Conservation (phyloP, 257 asterid species). For the Lycium ferocissimum region DNA sequence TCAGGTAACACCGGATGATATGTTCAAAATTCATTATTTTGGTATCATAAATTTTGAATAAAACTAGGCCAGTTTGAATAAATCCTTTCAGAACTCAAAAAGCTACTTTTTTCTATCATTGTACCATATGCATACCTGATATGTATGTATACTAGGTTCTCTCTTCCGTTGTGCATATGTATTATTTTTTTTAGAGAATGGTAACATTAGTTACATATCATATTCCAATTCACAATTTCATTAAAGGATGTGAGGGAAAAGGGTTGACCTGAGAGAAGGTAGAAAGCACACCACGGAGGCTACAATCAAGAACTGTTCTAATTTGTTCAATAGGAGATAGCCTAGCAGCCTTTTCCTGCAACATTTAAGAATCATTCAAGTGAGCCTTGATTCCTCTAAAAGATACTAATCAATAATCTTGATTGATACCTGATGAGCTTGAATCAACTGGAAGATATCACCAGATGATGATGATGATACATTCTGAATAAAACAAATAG, state of each 20-base stretch:
- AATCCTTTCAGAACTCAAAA: neutral
- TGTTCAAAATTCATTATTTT: conserved; percentile 5
- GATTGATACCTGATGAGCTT: conserved; percentile 77
- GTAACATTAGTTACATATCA: neutral
- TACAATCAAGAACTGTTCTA: conserved; percentile 75
- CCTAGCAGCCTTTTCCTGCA: conserved; percentile 83
- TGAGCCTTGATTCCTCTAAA: neutral
- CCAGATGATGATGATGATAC: conserved; percentile 36
- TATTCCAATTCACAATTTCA: neutral
- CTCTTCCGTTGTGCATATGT: conserved; percentile 10
- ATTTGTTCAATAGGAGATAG: conserved; percentile 85
- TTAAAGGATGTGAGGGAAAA: neutral
- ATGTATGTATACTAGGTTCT: neutral
- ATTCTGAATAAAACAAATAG: conserved; percentile 43
- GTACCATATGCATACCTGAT: too few relatives aligned
- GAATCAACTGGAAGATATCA: conserved; percentile 66
- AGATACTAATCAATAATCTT: neutral
- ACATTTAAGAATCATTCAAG: conserved; percentile 9
- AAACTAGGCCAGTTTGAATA: conserved; percentile 5
- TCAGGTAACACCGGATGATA: neutral
- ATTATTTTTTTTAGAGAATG: neutral
- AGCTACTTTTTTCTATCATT: neutral
- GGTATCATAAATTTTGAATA: conserved; percentile 5
- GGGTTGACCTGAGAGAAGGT: conserved; percentile 75
- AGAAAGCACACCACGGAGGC: conserved; percentile 85